Evolutionary conservation across 176 grass and related monocot genomes (phyloP).

Genomic region (Canna indica): DNA sequence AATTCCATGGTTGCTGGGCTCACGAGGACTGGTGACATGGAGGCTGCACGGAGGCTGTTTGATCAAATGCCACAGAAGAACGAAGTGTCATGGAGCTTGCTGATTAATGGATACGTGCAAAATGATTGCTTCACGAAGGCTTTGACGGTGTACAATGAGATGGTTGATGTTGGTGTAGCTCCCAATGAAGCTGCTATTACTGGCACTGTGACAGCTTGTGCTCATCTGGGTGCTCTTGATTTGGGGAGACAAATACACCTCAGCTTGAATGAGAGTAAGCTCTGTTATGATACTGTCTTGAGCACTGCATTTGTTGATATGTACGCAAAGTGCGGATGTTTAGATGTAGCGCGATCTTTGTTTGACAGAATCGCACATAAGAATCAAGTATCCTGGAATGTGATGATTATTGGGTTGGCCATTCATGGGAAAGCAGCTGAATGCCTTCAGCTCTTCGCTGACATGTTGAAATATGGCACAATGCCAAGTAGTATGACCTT

Average conservation of each 20-base stretch:
- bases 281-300: not conserved
- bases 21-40: conserved; percentile 1
- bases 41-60: not conserved
- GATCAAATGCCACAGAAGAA: conserved; percentile 6
- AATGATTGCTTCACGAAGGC: not conserved
- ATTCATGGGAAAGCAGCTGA: conserved; percentile 12
- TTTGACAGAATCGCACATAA: not conserved
- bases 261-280: not conserved
- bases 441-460: conserved; percentile 16
- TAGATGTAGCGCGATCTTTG: not conserved
- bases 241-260: not conserved
- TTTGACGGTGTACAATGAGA: not conserved
- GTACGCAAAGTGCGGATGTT: conserved; percentile 9
- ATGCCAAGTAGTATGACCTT: not conserved
- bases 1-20: conserved; percentile 11
- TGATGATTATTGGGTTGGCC: conserved; percentile 20
- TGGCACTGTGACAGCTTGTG: not conserved
- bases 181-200: conserved; percentile 1
- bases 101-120: conserved; percentile 14
- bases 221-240: conserved; percentile 1
- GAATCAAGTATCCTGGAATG: conserved; percentile 10
- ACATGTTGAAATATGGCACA: not conserved
- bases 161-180: not conserved
- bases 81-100: conserved; percentile 12
- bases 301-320: conserved; percentile 12